These are phyloP conservation scores for Scheffersomyces cryptocercus DNA, from an alignment of 1,139 yeast genomes.

Conservation along the genomic window DNA sequence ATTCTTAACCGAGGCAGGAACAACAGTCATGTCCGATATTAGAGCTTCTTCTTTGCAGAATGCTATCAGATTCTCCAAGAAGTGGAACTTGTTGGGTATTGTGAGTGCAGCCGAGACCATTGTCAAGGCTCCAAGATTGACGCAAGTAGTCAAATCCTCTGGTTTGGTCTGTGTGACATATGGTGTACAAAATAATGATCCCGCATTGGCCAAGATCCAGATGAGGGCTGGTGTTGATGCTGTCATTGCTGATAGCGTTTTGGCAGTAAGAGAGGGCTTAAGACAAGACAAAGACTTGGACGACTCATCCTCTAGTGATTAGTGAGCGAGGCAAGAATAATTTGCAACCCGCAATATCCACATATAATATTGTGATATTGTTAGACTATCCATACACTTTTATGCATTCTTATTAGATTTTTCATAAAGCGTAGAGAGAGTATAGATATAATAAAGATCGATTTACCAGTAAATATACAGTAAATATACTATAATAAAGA, in stretches of 20 bases:
- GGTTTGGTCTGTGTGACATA: conserved; percentile 95
- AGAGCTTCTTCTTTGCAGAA: conserved; percentile 87
- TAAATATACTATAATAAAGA: too few species aligned
- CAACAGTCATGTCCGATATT: conserved; percentile 80
- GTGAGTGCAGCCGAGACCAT: conserved; percentile 88
- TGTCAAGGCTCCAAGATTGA: conserved; percentile 83
- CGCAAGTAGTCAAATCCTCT: conserved; percentile 82
- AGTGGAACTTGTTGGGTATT: conserved; percentile 90
- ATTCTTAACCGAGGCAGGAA: conserved; percentile 87
- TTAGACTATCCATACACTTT: too few species aligned
- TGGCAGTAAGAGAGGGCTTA: conserved; percentile 87
- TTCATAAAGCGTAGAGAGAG: too few species aligned
- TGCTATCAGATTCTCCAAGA: conserved; percentile 86
- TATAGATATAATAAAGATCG: too few species aligned
- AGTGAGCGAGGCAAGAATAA: neutral
- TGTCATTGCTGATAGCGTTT: conserved; percentile 91
- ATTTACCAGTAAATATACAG: too few species aligned
- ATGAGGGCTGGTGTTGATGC: conserved; percentile 97
- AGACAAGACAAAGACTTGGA: conserved; percentile 32
- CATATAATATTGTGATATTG: too few species aligned
- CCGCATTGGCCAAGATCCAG: conserved; percentile 81
- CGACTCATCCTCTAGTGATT: conserved; percentile 9
- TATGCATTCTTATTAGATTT: too few species aligned
- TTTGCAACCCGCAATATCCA: neutral
- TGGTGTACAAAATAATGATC: conserved; percentile 82